Conservation (phyloP, 2,329 filamentous ascomycete genomes). For the Aspergillus sp. region DNA sequence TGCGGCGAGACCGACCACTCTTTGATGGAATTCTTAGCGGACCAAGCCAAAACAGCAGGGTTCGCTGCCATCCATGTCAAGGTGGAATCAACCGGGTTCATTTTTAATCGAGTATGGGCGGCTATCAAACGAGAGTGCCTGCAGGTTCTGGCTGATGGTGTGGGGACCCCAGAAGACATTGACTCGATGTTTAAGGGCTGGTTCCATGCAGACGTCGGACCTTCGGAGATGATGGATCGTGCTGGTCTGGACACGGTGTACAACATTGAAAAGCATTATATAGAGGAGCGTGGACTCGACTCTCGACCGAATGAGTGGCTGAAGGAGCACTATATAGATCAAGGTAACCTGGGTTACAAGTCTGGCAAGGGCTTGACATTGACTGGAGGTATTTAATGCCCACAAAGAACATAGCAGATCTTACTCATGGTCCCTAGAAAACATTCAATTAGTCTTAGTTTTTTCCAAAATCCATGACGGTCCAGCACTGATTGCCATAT, state of each 20-base stretch:
- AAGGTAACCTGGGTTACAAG: background rate
- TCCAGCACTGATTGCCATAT: no score
- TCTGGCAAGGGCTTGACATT: background rate
- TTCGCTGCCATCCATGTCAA: background rate
- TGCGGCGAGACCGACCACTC: background rate
- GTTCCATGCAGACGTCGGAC: background rate
- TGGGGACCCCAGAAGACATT: background rate
- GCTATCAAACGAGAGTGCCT: background rate
- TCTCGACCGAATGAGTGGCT: background rate
- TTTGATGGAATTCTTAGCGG: background rate
- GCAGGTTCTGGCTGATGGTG: background rate
- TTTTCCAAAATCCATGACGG: no score
- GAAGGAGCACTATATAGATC: background rate
- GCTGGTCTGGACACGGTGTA: background rate
- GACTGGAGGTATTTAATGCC: background rate
- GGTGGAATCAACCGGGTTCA: background rate
- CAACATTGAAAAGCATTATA: background rate
- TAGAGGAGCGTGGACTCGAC: background rate
- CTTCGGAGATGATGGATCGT: background rate
- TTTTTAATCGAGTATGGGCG: background rate
- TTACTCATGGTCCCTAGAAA: no score
- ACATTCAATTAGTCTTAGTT: no score
- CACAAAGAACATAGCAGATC: background rate
- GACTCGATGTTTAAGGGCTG: background rate
- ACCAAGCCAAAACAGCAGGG: background rate